These are phyloP conservation scores for Talaromyces islandicus DNA, from an alignment of 2,329 filamentous ascomycete genomes.

Conservation along the genomic window DNA sequence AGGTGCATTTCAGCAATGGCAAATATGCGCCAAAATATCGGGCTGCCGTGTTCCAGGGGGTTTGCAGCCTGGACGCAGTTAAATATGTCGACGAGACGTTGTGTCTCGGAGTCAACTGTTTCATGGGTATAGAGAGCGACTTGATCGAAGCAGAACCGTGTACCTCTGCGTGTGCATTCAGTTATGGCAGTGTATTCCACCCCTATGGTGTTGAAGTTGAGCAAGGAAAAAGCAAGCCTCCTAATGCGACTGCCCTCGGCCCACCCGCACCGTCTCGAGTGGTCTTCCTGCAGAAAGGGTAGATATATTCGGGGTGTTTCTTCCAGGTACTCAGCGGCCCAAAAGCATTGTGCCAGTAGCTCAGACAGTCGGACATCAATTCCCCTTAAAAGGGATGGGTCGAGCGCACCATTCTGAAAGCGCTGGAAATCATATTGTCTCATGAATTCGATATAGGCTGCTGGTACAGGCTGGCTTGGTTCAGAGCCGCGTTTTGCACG, in stretches of 20 bases:
- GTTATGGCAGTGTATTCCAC: conserved; percentile 18
- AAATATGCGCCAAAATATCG: conserved; percentile 28
- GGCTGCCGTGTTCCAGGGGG: conserved; percentile 5
- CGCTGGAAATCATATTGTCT: conserved; percentile 28
- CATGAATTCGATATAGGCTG: conserved; percentile 25
- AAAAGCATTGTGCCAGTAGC: conserved; percentile 40
- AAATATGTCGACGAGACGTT: conserved; percentile 18
- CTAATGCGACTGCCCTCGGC: conserved; percentile 47
- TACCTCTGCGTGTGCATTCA: conserved; percentile 33
- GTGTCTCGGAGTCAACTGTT: conserved; percentile 14
- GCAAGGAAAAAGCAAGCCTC: conserved; percentile 50
- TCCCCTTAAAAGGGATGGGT: conserved; percentile 10
- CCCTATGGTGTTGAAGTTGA: conserved; percentile 28
- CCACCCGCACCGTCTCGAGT: conserved; percentile 53
- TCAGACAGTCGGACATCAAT: conserved; percentile 50
- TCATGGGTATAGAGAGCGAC: conserved; percentile 19
- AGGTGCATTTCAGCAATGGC: conserved; percentile 27
- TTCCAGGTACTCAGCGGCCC: conserved; percentile 14
- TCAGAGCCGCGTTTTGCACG: conserved; percentile 20
- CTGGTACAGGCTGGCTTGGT: conserved; percentile 8
- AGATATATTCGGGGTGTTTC: conserved; percentile 52
- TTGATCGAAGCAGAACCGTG: conserved; percentile 25
- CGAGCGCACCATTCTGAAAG: background rate
- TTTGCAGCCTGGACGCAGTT: conserved; percentile 14
- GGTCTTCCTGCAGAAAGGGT: conserved; percentile 56